Base-by-base conservation (phyloP, 163 green algal species). In the Scenedesmus sp. region DNA sequence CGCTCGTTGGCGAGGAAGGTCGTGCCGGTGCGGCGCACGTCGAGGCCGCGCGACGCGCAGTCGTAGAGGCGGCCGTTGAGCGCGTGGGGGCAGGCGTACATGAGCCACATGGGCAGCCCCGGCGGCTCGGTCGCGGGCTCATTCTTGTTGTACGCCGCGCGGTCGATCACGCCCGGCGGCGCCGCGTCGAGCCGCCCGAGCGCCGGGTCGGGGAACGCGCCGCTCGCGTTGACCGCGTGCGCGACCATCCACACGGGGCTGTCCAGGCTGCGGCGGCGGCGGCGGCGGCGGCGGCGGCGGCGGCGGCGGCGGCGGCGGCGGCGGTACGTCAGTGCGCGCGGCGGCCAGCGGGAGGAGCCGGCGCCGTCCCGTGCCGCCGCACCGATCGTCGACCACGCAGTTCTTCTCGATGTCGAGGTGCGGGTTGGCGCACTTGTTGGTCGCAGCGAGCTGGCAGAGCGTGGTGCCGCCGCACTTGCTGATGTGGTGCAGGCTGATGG, bases 381-480 rank as follows among this genome's bases (percentile, higher is more conserved):
- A 67, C 67, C 66, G 53, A 34, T 77, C 53, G 26, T 58, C 13
- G 39, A 18, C 26, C 34, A 77, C 69, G 28, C 69, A 77, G 69
- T 77, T 77, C 2, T 44, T 39, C 14, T 77, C 69, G n/a, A 34
- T 13, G 36, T 67, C 24, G 53, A 77, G 44, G 24, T 29, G 45
- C 24, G 69, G 69, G 24, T 67, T 77, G 69, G 53, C 65, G 69
- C 69, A 77, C 15, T 53, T 39, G 51, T 77, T 77, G 69, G n/a
- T 77, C 36, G 54, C 69, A 58, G 69, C 69, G 36, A 77, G 69
- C 36, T 77, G 69, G 54, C 69, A 77, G 53, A 77, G 66, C 13
- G 69, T 77, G 39, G 69, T 77, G 36, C 69, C 69, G 24, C 69
- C 69, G 42, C 69, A 77, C 54, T 77, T 77, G 69, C 69, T 77